A percentile compares a stretch with the other conserved stretches of the same genome.
These are phyloP conservation scores for Iodosphaeria phyllophila DNA, from an alignment of 2,329 filamentous ascomycete genomes.

Conservation along the genomic window DNA sequence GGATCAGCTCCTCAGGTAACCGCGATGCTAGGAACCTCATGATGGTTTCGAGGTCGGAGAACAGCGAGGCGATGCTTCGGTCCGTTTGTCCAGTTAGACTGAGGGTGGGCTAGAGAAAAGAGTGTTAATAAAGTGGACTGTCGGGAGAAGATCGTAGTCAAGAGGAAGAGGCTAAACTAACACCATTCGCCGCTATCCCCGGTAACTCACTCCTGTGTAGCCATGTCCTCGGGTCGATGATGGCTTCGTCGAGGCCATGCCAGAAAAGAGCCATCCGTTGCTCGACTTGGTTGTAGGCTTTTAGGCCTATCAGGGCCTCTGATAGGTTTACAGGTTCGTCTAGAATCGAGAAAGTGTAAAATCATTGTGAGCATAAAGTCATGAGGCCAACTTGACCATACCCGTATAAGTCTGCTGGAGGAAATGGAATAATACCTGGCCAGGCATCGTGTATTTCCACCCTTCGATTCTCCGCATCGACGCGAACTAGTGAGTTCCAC, in stretches of 20 bases:
- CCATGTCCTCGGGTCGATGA: conserved; percentile 41
- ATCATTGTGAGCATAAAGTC: not conserved
- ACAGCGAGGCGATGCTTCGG: conserved; percentile 27
- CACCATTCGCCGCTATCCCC: conserved; percentile 21
- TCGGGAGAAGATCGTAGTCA: not conserved
- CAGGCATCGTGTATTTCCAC: conserved; percentile 36
- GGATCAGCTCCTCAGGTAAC: conserved; percentile 34
- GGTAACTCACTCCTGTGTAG: conserved; percentile 15
- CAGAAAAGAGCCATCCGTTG: conserved; percentile 40
- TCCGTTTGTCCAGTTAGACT: conserved; percentile 22
- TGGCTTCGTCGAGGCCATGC: conserved; percentile 39
- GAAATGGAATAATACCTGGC: conserved; percentile 20
- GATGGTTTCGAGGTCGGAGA: conserved; percentile 31
- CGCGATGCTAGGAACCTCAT: conserved; percentile 31
- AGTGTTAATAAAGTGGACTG: too few species aligned
- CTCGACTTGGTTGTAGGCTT: conserved; percentile 41
- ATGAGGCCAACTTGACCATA: too few species aligned
- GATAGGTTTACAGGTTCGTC: conserved; percentile 32
- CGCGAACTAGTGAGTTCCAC: conserved; percentile 51
- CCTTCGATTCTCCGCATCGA: conserved; percentile 35
- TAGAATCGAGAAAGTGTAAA: conserved; percentile 5
- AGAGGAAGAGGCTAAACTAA: conserved; percentile 9
- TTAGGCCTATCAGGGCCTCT: conserved; percentile 35
- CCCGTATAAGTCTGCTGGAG: not conserved
- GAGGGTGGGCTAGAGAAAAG: conserved; percentile 21